phyloP scores from a whole-genome alignment of 768 basidiomycete species.

The Termitomyces sp. region DNA sequence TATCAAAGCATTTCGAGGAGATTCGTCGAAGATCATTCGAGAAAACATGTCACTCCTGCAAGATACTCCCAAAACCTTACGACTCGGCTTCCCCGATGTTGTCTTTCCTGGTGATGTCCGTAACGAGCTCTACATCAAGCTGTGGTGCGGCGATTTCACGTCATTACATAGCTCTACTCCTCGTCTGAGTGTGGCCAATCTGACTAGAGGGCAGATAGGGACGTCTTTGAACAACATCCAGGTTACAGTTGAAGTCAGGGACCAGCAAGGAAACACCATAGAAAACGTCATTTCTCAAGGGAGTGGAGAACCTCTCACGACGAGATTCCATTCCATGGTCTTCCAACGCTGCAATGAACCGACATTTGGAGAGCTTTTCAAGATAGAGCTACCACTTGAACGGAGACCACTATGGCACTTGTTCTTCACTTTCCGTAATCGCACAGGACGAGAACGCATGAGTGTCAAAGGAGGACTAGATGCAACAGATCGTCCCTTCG shows the following conservation, averaged over 20 bases:
- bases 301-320: conserved; percentile 74
- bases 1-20: conserved; percentile 84
- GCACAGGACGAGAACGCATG: conserved; percentile 44
- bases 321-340: conserved; percentile 86
- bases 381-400: conserved; percentile 67
- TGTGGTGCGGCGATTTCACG: conserved; percentile 90
- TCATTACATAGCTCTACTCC: conserved; percentile 41
- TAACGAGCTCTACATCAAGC: conserved; percentile 93
- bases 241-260: conserved; percentile 84
- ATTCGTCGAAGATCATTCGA: conserved; percentile 61
- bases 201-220: conserved; percentile 53
- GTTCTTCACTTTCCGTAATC: conserved; percentile 91
- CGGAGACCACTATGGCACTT: conserved; percentile 79
- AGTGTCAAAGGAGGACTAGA: conserved; percentile 32
- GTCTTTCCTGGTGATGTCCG: conserved; percentile 90
- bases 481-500: conserved; percentile 69
- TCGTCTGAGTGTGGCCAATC: conserved; percentile 54
- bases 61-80: conserved; percentile 74
- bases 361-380: conserved; percentile 90
- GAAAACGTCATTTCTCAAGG: conserved; percentile 77
- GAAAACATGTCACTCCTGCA: conserved; percentile 84
- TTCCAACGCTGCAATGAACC: conserved; percentile 85
- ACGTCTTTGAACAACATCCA: conserved; percentile 68
- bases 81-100: conserved; percentile 93
- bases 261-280: conserved; percentile 60